Evolutionary conservation across 2,329 filamentous ascomycete species (phyloP).

Genomic region (Neofusicoccum laricinum): DNA sequence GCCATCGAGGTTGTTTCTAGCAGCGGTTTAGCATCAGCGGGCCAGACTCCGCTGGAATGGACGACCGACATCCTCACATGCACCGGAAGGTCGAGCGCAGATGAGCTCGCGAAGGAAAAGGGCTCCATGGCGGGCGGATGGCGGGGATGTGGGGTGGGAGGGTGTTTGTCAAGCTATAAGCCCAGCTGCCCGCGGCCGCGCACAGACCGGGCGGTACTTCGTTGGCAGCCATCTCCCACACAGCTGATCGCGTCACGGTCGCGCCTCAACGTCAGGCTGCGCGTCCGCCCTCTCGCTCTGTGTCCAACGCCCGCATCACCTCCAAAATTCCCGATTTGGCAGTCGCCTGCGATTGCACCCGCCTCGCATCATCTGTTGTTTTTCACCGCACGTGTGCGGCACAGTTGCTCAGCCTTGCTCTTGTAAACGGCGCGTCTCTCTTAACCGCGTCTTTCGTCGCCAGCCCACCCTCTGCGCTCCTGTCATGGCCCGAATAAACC

Average conservation of each 20-base stretch:
- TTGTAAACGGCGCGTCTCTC: background rate
- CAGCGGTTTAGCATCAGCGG: slow-evolving; percentile 23
- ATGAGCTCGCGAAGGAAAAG: slow-evolving; percentile 91
- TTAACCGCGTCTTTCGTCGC: background rate
- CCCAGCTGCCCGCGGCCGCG: background rate
- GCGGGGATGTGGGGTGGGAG: background rate
- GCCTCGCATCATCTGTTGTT: background rate
- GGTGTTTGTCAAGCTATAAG: background rate
- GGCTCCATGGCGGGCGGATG: slow-evolving; percentile 70
- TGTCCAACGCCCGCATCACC: background rate
- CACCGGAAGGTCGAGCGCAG: slow-evolving; percentile 72
- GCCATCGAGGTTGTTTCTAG: slow-evolving; percentile 72
- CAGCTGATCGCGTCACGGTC: slow-evolving; percentile 3
- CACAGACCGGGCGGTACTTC: background rate
- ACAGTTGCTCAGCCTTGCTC: no score
- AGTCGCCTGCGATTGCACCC: background rate
- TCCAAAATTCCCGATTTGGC: background rate
- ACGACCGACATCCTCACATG: slow-evolving; percentile 60
- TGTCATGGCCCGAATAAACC: slow-evolving; percentile 38
- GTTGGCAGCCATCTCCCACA: no score
- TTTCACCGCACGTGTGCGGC: background rate
- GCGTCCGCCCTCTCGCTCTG: background rate
- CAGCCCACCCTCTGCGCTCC: background rate
- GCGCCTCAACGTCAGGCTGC: slow-evolving; percentile 6
- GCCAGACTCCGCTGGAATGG: slow-evolving; percentile 14